Evolutionary conservation across 2,329 filamentous ascomycete genomes (phyloP), one percentile per base, ranked within the genome.

Genomic region (Stromatinia cepivora): DNA sequence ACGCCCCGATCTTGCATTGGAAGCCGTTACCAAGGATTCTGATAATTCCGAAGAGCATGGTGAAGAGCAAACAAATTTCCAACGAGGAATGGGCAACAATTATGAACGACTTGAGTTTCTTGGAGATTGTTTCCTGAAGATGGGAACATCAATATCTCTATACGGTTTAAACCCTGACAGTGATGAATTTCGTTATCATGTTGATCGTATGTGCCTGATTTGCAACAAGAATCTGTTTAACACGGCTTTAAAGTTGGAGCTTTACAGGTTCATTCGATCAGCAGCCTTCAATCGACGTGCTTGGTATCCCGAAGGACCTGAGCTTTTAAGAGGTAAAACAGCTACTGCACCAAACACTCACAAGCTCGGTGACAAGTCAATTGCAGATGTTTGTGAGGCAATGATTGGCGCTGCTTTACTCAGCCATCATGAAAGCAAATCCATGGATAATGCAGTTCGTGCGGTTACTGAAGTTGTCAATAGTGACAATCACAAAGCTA

Each of bases 91-190:
- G 93, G 93, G 93, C 1, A 90, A 90, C 52, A 98, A 98, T 75
- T 99, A 99, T 76, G 95, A 99, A 79, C 87, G 95, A 17, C 84
- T 98, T 0, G 95, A 99, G 76, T 97, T 97, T 70, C 84, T 98
- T 2, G 95, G 95, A 0, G 95, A 99, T 78, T 92, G 90, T 46
- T 97, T 97, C 76, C 84, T 99, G 70, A 99, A 99, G 80, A 94
- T 97, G 89, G 92, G 92, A 15, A 97, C 94, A 0, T 94, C 94
- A 0, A 93, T 99, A 66, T 89, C 93, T 0, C 83, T 97, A 0
- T 98, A 91, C 77, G 90, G 90, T 0, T 85, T 88, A 39, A 88
- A 91, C 28, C 92, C 93, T 0, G 86, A 91, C 61, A 88, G 91
- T 71, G 88, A 93, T 73, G 95, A 99, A 77, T 96, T 90, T 62